A percentile compares a stretch with the other conserved stretches of the same genome.
Evolutionary conservation across 148 eudicot species (phyloP).

Genomic region (Selenicereus undatus): DNA sequence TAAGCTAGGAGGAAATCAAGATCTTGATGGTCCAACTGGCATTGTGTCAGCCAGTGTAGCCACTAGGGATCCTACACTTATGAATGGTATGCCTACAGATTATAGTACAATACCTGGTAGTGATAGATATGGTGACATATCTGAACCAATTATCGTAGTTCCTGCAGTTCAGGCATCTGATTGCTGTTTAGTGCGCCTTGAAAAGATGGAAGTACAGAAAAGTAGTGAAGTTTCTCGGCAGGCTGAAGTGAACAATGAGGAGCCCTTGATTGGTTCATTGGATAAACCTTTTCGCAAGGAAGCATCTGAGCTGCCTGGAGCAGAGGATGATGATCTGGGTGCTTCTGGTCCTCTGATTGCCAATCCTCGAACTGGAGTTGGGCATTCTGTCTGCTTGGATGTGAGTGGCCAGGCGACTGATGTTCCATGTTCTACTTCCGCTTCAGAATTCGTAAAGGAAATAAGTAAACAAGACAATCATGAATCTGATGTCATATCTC

Average conservation of each 20-base stretch:
- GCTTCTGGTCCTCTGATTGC: conserved; percentile 28
- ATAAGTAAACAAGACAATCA: conserved; percentile 15
- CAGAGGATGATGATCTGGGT: conserved; percentile 19
- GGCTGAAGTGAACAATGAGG: conserved; percentile 21
- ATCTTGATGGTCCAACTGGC: conserved; percentile 18
- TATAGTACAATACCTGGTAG: conserved; percentile 15
- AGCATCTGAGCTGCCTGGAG: conserved; percentile 19
- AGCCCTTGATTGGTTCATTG: conserved; percentile 17
- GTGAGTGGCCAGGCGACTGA: conserved; percentile 16
- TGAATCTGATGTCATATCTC: conserved; percentile 19
- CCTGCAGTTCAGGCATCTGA: conserved; percentile 23
- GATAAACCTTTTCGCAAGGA: conserved; percentile 17
- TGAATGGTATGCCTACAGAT: conserved; percentile 20
- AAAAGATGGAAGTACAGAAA: conserved; percentile 22
- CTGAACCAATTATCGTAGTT: conserved; percentile 18
- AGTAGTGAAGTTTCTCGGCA: conserved; percentile 21
- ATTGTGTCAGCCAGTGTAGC: conserved; percentile 5
- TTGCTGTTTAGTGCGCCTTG: conserved; percentile 30
- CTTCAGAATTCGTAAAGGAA: conserved; percentile 18
- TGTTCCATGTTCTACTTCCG: conserved; percentile 17
- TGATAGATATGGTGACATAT: conserved; percentile 13
- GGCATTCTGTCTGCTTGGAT: conserved; percentile 15
- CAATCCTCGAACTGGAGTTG: conserved; percentile 20
- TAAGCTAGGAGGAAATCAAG: conserved; percentile 19
- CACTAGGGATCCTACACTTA: conserved; percentile 14